Evolutionary conservation across 768 basidiomycete species (phyloP), one percentile per base, ranked within the genome.

Genomic region (Trichaptum fuscoviolaceum): DNA sequence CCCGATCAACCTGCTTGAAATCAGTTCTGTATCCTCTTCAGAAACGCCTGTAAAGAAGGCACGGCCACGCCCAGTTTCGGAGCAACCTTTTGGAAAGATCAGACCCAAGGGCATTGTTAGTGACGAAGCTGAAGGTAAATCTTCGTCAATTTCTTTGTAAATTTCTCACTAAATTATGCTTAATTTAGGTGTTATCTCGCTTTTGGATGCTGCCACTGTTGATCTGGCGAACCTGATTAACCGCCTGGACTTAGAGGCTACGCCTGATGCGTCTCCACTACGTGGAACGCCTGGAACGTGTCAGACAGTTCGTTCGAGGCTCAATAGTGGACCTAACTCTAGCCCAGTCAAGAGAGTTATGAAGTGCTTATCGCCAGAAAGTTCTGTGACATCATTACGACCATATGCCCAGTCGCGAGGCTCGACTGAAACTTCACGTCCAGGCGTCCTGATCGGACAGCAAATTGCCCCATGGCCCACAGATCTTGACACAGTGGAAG

Each of bases 161-260:
- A 63, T 65, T 66, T 60, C 7, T 64, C 25, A 27, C 24, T 63
- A n/a, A 42, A 68, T 69, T 62, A 30, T 52, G 18, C 4, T 65
- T 42, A 15, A 27, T 63, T 5, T 68, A 84, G 91, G 83, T 67
- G 85, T 85, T 17, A 72, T 92, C 1, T 90, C 87, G 0, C 82
- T 91, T 34, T 77, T 93, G n/a, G 89, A 89, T 68, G 90, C 90
- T 0, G 92, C 90, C 0, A 93, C 92, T 0, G 86, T 91, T 63
- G 92, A 93, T 57, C 82, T 94, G 3, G 92, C 89, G 0, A 85
- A 85, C 65, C 78, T 94, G 3, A 91, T 94, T 74, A 90, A 88
- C 68, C 83, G 84, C n/a, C 81, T 94, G n/a, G 90, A 93, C 69
- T 79, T 94, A 3, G 86, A 92, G 72, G 90, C 90, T 4, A 93